Percentiles rank a stretch among this genome's conserved stretches.
phyloP scores from a whole-genome alignment of 768 basidiomycete species.

The Candolleomyces aberdarensis region DNA sequence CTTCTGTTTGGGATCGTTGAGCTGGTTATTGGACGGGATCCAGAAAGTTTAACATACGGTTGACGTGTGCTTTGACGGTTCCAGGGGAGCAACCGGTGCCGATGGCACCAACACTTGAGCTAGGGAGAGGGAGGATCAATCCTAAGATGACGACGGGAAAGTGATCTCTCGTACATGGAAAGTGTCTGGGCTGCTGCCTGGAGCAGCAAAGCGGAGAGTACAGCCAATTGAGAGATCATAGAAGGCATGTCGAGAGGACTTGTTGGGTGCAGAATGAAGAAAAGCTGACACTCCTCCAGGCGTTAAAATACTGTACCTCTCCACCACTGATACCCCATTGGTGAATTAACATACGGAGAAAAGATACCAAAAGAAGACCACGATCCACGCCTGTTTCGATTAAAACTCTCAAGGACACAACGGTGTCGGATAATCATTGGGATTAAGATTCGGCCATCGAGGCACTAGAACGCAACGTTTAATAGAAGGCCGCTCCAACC shows the following conservation, averaged over 20 bases:
- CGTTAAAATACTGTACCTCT: background rate
- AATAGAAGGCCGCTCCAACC: slow-evolving; percentile 1
- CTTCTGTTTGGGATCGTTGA: background rate
- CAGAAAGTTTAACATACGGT: slow-evolving; percentile 5
- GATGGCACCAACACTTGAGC: slow-evolving; percentile 7
- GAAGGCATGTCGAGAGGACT: slow-evolving; percentile 1
- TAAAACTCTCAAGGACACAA: background rate
- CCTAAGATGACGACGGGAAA: background rate
- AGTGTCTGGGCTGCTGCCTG: slow-evolving; percentile 1
- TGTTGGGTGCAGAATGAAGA: background rate
- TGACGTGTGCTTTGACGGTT: slow-evolving; percentile 9
- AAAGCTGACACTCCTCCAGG: background rate
- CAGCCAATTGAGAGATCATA: background rate
- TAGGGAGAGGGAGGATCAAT: slow-evolving; percentile 8
- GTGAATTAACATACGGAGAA: slow-evolving; percentile 4
- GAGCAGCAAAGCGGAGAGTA: slow-evolving; percentile 3
- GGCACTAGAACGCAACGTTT: background rate
- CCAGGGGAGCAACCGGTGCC: slow-evolving; percentile 19
- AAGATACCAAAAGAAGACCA: background rate
- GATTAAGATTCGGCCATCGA: slow-evolving; percentile 1
- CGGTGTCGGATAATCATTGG: background rate
- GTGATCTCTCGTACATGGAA: background rate
- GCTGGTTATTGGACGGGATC: background rate
- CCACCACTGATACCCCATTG: slow-evolving; percentile 3
- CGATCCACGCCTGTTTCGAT: background rate